A percentile compares a stretch with the other conserved stretches of the same genome.
These are phyloP conservation scores for Marasmius oreades DNA, from an alignment of 1,284 basidiomycete genomes.

Conservation along the genomic window DNA sequence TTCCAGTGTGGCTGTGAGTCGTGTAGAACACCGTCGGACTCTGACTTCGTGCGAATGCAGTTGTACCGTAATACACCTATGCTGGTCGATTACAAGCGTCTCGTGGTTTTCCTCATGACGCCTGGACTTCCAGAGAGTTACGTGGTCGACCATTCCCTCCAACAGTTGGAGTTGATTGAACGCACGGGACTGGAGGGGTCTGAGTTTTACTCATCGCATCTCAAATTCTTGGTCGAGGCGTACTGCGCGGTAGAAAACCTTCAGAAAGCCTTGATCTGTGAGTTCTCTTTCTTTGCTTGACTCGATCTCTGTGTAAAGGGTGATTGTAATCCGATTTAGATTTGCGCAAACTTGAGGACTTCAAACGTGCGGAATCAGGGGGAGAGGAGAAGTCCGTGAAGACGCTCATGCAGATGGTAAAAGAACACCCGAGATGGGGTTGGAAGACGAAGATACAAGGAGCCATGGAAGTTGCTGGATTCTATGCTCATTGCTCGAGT, in stretches of 20 bases:
- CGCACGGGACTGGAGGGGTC: background rate
- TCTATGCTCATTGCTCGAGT: too few species aligned
- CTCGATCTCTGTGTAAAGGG: background rate
- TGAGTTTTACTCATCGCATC: background rate
- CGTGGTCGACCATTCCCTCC: background rate
- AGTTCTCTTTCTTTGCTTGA: background rate
- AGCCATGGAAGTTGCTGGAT: too few species aligned
- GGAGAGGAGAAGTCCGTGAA: background rate
- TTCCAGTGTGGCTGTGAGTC: constrained; percentile 7
- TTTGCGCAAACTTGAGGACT: background rate
- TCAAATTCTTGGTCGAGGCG: background rate
- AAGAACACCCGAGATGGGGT: background rate
- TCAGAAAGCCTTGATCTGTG: background rate
- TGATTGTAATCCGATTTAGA: background rate
- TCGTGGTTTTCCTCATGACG: background rate
- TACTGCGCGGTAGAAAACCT: background rate
- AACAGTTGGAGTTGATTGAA: background rate
- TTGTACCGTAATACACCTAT: background rate
- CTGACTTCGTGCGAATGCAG: background rate
- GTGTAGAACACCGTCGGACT: background rate
- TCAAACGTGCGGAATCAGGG: background rate
- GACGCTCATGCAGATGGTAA: background rate
- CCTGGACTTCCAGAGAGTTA: background rate
- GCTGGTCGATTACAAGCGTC: background rate
- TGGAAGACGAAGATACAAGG: background rate